These are phyloP conservation scores for Isabelozyma gotoi DNA, from an alignment of 805 yeast species.

Conservation along the genomic window DNA sequence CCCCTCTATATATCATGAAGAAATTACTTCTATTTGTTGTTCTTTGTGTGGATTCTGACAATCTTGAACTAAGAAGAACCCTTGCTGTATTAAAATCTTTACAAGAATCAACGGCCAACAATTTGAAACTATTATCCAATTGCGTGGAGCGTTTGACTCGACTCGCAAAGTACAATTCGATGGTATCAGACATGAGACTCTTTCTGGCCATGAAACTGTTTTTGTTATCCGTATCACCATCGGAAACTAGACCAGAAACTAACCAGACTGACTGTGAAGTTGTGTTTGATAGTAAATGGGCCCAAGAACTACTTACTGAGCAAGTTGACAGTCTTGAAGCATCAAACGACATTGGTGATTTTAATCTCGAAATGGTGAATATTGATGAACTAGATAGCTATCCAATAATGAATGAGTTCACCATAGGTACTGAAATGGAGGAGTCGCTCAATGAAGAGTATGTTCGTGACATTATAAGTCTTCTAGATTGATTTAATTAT, in stretches of 20 bases:
- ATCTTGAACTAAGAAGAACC: constrained; percentile 11
- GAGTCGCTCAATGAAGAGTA: not conserved
- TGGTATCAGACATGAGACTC: constrained; percentile 3
- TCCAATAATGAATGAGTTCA: not conserved
- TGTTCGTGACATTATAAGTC: not conserved
- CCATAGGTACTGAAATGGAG: not conserved
- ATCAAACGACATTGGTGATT: not conserved
- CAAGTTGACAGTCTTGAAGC: not conserved
- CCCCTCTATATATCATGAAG: constrained; percentile 23
- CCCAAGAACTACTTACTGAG: not conserved
- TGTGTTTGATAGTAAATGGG: not conserved
- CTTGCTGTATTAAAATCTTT: constrained; percentile 19
- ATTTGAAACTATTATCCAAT: constrained; percentile 14
- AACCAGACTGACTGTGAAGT: not conserved
- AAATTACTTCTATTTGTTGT: constrained; percentile 22
- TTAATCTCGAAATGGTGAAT: not conserved
- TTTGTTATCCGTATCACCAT: not conserved
- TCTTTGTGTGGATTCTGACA: constrained; percentile 14
- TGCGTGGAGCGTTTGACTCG: constrained; percentile 20
- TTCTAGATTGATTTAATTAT: not conserved
- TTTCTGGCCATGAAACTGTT: not conserved
- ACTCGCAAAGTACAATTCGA: not conserved
- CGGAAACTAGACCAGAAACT: not conserved
- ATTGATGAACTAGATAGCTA: not conserved
- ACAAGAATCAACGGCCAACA: constrained; percentile 14